Evolutionary conservation across 2,329 filamentous ascomycete species (phyloP).

Genomic region (Xylogone sp.): DNA sequence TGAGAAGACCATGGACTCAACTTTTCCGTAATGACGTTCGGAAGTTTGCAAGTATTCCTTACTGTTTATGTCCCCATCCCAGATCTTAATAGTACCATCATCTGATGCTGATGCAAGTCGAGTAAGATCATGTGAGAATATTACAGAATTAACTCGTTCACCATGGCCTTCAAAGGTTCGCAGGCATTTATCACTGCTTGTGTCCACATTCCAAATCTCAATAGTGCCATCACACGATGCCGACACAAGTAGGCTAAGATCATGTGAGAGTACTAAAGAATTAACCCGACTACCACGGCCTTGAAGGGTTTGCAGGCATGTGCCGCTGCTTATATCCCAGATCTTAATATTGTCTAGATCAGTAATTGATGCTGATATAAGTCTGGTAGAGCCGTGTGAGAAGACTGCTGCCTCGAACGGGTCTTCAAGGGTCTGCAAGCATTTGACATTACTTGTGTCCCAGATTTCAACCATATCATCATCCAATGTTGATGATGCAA

Average conservation of each 20-base stretch:
- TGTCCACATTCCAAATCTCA: neutral
- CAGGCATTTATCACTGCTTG: neutral
- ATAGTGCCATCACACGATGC: neutral
- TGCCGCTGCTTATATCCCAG: conserved; percentile 7
- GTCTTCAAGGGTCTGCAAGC: neutral
- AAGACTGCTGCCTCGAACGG: conserved; percentile 1
- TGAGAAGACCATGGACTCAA: conserved; percentile 1
- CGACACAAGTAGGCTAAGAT: neutral
- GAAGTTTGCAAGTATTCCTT: neutral
- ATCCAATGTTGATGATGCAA: conserved; percentile 3
- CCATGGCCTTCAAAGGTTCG: conserved; percentile 1
- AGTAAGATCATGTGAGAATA: conserved; percentile 3
- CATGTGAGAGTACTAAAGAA: neutral
- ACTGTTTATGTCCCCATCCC: neutral
- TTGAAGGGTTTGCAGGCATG: neutral
- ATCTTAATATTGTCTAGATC: neutral
- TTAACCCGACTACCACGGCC: neutral
- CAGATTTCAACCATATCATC: conserved; percentile 8
- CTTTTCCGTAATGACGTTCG: neutral
- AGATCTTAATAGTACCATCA: neutral
- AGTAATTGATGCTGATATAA: conserved; percentile 2
- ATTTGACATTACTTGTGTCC: conserved; percentile 3
- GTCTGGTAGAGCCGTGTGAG: conserved; percentile 1
- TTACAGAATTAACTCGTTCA: neutral
- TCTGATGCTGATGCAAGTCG: neutral